Evolutionary conservation across 495 filamentous ascomycete species (phyloP).

Genomic region (Lasiosphaeria ovina): DNA sequence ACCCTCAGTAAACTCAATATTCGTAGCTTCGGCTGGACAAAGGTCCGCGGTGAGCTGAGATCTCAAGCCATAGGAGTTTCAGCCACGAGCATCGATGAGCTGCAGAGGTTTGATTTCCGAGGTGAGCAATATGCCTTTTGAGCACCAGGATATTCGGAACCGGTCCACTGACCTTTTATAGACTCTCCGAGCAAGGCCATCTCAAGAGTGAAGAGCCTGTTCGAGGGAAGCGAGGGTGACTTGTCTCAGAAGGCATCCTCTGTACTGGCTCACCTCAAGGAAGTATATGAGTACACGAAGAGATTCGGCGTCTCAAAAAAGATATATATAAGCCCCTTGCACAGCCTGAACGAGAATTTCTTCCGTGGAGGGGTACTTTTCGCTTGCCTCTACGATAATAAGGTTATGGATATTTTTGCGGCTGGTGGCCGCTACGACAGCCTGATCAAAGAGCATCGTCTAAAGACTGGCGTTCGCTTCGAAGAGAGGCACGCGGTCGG

Average conservation of each 20-base stretch:
- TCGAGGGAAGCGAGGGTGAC: slow-evolving; percentile 60
- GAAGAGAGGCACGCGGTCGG: slow-evolving; percentile 76
- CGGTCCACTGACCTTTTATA: slow-evolving; percentile 22
- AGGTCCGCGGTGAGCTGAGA: slow-evolving; percentile 79
- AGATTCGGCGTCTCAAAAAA: slow-evolving; percentile 72
- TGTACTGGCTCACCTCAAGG: slow-evolving; percentile 73
- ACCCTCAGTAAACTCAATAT: slow-evolving; percentile 85
- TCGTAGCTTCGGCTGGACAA: slow-evolving; percentile 76
- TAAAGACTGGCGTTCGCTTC: slow-evolving; percentile 51
- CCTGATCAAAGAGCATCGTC: slow-evolving; percentile 70
- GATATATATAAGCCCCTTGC: slow-evolving; percentile 80
- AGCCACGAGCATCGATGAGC: slow-evolving; percentile 86
- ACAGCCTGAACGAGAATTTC: slow-evolving; percentile 89
- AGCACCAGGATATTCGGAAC: background rate
- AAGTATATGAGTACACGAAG: slow-evolving; percentile 72
- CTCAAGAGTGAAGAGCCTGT: slow-evolving; percentile 64
- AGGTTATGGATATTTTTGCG: slow-evolving; percentile 79
- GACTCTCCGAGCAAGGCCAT: slow-evolving; percentile 73
- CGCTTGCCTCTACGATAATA: slow-evolving; percentile 85
- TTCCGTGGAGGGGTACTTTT: slow-evolving; percentile 87
- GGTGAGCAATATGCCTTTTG: slow-evolving; percentile 45
- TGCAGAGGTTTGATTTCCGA: slow-evolving; percentile 86
- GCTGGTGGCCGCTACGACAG: slow-evolving; percentile 92
- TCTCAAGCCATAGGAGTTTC: slow-evolving; percentile 77
- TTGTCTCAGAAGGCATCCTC: slow-evolving; percentile 64